A percentile compares a stretch with the other conserved stretches of the same genome.
Conservation (phyloP, 2,329 filamentous ascomycete genomes). For the Allantophomopsis cytisporea region DNA sequence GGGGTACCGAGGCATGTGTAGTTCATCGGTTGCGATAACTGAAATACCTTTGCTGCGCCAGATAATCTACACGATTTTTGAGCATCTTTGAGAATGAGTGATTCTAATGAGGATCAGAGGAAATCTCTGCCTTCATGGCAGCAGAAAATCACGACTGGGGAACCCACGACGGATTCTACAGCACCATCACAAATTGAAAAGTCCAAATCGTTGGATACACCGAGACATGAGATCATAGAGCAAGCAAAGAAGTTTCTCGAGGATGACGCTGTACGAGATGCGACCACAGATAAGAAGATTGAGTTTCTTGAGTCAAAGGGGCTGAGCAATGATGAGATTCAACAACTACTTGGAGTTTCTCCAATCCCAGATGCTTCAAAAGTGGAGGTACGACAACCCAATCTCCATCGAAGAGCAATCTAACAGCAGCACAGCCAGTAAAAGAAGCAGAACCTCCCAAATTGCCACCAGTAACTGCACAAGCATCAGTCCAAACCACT, state of each 20-base stretch:
- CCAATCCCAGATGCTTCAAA: conserved; percentile 12
- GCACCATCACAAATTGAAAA: background rate
- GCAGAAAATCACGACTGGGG: background rate
- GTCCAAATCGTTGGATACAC: conserved; percentile 4
- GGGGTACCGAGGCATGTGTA: conserved; percentile 1
- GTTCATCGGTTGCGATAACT: no score
- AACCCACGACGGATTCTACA: background rate
- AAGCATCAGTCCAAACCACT: conserved; percentile 19
- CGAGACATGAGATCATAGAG: conserved; percentile 29
- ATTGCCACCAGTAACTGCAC: conserved; percentile 25
- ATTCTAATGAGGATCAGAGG: conserved; percentile 11
- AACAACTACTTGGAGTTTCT: conserved; percentile 40
- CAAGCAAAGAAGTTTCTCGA: conserved; percentile 66
- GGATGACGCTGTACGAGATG: conserved; percentile 57
- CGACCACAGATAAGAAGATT: conserved; percentile 57
- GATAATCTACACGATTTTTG: background rate
- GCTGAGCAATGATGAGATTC: conserved; percentile 51
- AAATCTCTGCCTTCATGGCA: conserved; percentile 13
- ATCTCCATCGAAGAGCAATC: background rate
- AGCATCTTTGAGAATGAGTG: conserved; percentile 10
- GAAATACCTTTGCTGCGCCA: background rate
- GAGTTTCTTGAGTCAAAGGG: conserved; percentile 71
- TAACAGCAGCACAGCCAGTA: conserved; percentile 9
- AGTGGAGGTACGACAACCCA: background rate
- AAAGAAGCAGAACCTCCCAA: conserved; percentile 23